These are phyloP conservation scores for Colletotrichum sp. DNA, from an alignment of 2,329 filamentous ascomycete genomes.

Conservation along the genomic window DNA sequence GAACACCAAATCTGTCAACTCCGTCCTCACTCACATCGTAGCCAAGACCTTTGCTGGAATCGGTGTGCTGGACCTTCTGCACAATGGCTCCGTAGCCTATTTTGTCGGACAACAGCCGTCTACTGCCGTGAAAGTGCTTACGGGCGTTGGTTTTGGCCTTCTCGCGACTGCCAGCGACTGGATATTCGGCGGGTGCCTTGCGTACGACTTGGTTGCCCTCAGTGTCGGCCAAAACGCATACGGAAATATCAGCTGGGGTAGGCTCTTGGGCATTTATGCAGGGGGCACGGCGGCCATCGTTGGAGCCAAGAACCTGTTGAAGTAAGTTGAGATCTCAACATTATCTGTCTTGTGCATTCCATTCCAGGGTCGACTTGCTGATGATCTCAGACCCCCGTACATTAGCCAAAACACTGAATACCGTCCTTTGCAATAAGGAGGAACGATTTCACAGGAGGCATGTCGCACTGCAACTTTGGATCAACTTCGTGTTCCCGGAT, in stretches of 20 bases:
- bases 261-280: constrained; percentile 55
- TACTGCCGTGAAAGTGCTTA: constrained; percentile 52
- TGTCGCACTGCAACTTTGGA: neutral
- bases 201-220: constrained; percentile 62
- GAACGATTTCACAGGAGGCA: neutral
- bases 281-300: constrained; percentile 58
- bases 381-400: neutral
- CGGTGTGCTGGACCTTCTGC: constrained; percentile 62
- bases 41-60: constrained; percentile 66
- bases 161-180: constrained; percentile 58
- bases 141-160: constrained; percentile 57
- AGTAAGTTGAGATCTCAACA: constrained; percentile 37
- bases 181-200: constrained; percentile 65
- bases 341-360: neutral
- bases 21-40: constrained; percentile 62
- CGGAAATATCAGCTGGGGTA: constrained; percentile 50
- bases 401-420: neutral
- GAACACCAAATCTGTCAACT: constrained; percentile 52
- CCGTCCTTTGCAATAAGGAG: neutral
- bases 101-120: constrained; percentile 53
- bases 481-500: neutral
- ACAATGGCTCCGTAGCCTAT: constrained; percentile 63
- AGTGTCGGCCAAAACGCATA: constrained; percentile 55
- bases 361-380: neutral
- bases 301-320: constrained; percentile 53